Evolutionary conservation across 306 rosid species (phyloP), one percentile per base, ranked within the genome.

Genomic region (Oemleria cerasiformis): DNA sequence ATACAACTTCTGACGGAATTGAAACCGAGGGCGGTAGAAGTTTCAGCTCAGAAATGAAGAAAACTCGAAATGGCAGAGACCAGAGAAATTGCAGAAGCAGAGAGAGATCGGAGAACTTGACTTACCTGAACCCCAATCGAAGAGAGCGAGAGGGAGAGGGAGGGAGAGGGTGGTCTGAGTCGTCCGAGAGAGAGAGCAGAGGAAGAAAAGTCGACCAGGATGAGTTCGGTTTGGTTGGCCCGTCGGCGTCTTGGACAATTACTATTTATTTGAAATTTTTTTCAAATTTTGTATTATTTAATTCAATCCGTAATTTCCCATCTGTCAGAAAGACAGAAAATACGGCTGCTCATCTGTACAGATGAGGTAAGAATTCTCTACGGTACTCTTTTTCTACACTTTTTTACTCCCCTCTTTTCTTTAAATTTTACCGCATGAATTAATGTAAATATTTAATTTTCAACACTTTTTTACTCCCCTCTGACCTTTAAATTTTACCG

Each of bases 161-260:
- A 62, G 17, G 41, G 60, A 10, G 58, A 39, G 60, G 38, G 63
- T 56, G 14, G 15, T 70, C 64, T 21, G 66, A 64, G 73, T 14
- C 10, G 2, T 12, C 60, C 8, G 43, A 51, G 41, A 57, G 61
- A 54, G 65, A 76, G 25, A 21, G 17, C 65, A 74, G 60, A 47
- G 36, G 77, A 65, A 14, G 64, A 83, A 71, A 78, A 80, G 87
- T 78, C 80, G 83, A 80, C 82, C 81, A 73, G 83, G 85, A 75
- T 73, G 86, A 83, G 88, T 79, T 94, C 76, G 74, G 86, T 88
- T 81, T 86, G 92, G 96, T 82, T 86, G 83, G 82, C 84, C 88
- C 91, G 96, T 91, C 98, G 95, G 91, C 91, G 98, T 87, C 96
- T 63, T 39, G 62, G 81, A 67, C 80, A 49, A 66, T 67, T 36